These are phyloP conservation scores for Bolboschoenus planiculmis DNA, from an alignment of 176 grass and related monocot genomes.

Conservation along the genomic window DNA sequence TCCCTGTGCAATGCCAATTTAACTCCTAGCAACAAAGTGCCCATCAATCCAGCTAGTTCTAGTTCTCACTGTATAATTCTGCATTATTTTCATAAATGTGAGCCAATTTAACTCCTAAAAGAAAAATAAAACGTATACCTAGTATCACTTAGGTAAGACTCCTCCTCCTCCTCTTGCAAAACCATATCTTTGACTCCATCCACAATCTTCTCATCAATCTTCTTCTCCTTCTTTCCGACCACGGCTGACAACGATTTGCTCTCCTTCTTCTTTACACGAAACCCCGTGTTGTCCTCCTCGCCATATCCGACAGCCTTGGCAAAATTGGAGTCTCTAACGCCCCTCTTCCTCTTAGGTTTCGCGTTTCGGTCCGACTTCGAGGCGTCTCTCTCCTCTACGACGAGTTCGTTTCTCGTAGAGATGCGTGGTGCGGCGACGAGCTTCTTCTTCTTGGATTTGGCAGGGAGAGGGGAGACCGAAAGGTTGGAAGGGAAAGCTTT, in stretches of 20 bases:
- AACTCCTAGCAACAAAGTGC: background rate
- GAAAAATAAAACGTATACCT: conserved; percentile 37
- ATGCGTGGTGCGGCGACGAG: conserved; percentile 19
- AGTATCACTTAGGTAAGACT: conserved; percentile 75
- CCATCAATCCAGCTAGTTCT: background rate
- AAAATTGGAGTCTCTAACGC: conserved; percentile 17
- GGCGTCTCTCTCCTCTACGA: conserved; percentile 21
- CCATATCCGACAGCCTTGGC: conserved; percentile 16
- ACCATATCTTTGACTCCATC: background rate
- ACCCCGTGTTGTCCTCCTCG: background rate
- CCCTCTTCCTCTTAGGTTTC: conserved; percentile 29
- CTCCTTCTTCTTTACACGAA: conserved; percentile 15
- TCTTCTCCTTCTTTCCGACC: background rate
- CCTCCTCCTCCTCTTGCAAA: conserved; percentile 28
- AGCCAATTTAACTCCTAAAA: background rate
- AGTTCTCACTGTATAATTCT: background rate
- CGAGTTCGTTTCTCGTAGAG: conserved; percentile 23
- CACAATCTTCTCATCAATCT: background rate
- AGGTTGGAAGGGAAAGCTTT: conserved; percentile 50
- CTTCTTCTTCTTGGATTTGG: conserved; percentile 26
- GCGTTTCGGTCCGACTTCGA: conserved; percentile 3
- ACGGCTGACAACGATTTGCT: background rate
- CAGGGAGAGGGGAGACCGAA: conserved; percentile 15
- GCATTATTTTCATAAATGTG: background rate
- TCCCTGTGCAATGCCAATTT: background rate